Base-by-base conservation (phyloP, 495 filamentous ascomycete genomes). In the Bacidia rubella region DNA sequence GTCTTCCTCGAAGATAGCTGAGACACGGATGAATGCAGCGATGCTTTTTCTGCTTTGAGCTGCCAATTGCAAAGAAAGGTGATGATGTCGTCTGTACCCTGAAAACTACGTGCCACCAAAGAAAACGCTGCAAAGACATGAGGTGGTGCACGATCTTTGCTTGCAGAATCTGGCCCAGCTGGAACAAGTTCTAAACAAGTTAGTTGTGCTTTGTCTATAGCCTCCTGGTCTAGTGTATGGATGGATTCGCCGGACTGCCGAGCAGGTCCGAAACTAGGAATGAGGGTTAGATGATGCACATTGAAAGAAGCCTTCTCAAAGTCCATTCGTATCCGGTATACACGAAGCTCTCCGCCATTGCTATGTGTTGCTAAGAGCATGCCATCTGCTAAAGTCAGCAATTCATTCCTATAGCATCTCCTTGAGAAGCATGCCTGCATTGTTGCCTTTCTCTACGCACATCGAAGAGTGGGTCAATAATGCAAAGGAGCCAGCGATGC, bases 1-100 rank as follows among this genome's bases (percentile, higher is more conserved):
- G 74, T 77, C 62, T 77, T 82, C 48, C 79, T 84, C 20, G 74
- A 72, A 3, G 78, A 71, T 32, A 90, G 69, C 58, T 89, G 83
- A 51, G 83, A 80, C 58, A 93, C 90, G 47, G 80, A 82, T 1
- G 80, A 64, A 60, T 90, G 84, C 11, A 90, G 70, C 5, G 66
- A 68, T 22, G 76, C 72, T 27, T 77, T 70, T 17, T 78, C 72
- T 35, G 64, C 68, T 9, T 81, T 67, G n/a, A 92, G 62, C 55
- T 89, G 81, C 87, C 86, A 94, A 51, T 82, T 75, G 26, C 82
- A 80, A 50, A 93, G 76, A 25, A 86, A 74, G 57, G 79, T 88
- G 57, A 80, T 76, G 26, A 76, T 72, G 29, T 76, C 77, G 23
- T 78, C 68, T 42, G 63, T 72, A 68, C 67, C 70, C 55, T 61